Evolutionary conservation across 2,329 filamentous ascomycete species (phyloP), one percentile per base, ranked within the genome.

Genomic region (Neonectria punicea): DNA sequence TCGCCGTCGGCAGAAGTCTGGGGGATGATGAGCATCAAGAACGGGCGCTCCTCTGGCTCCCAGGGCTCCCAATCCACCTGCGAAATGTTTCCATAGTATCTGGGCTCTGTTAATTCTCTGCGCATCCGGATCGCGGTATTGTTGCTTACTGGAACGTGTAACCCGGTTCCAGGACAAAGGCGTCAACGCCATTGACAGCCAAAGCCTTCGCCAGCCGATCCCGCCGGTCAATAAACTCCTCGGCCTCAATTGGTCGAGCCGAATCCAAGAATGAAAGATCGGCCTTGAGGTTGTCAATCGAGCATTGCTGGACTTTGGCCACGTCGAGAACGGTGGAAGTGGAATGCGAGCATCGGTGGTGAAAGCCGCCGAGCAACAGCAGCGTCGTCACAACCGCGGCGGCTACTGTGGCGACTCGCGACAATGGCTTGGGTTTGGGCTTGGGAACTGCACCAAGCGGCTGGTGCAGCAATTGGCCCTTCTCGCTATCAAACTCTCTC

Each of bases 11-110:
- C 56, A 1, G 73, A 67, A n/a, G 76, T 73, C 36, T 78, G 67
- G 0, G 88, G 88, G 39, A 85, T 77, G 11, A 90, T 80, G 18
- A 90, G 71, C 86, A 90, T 89, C 22, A 90, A 74, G 63, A 90
- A 89, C 0, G 88, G 88, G 1, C 87, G 82, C 71, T 90, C 87
- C 70, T 90, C 87, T 0, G 87, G 87, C 79, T 90, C 88, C 87
- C 87, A 90, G 0, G 85, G 84, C 67, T 90, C 87, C 88, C 88
- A 90, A 65, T 90, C 85, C 0, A 74, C 75, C 71, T 90, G 88
- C 1, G 86, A 88, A 46, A 87, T 81, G 70, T 90, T 90, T 51
- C 82, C 87, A 71, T 89, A 90, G 74, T 90, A 84, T 41, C 79
- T 77, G 16, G 4, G 4, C 4, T 1, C 36, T 28, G 34, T 61